Evolutionary conservation across 331 rosid genomes (phyloP).

Genomic region (Pyracantha coccinea): DNA sequence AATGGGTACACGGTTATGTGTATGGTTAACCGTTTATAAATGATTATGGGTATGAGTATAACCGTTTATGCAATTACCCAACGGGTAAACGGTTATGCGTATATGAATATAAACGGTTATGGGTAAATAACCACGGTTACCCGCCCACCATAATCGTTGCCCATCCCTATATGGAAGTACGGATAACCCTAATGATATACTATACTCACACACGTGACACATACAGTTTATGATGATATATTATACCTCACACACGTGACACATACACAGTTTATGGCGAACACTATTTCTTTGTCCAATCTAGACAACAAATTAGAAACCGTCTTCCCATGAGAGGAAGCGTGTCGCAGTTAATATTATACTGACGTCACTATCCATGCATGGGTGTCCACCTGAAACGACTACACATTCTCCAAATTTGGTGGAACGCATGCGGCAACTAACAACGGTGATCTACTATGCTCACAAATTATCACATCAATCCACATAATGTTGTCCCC

Average conservation of each 20-base stretch:
- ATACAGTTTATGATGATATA: conserved; percentile 16
- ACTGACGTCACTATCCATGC: background rate
- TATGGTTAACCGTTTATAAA: too few species aligned
- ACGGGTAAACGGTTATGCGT: too few species aligned
- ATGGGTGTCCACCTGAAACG: background rate
- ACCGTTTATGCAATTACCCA: too few species aligned
- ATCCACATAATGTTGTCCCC: background rate
- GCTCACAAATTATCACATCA: background rate
- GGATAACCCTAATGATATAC: conserved; percentile 8
- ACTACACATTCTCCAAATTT: background rate
- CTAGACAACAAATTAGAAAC: too few species aligned
- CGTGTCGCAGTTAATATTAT: background rate
- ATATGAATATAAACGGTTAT: too few species aligned
- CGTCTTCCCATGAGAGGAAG: too few species aligned
- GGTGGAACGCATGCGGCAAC: background rate
- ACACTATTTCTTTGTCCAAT: conserved; percentile 13
- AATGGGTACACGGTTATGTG: too few species aligned
- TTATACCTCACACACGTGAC: background rate
- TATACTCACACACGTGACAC: background rate
- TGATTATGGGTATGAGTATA: too few species aligned
- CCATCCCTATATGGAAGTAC: background rate
- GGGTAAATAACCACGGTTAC: too few species aligned
- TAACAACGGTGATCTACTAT: background rate
- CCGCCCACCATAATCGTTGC: too few species aligned
- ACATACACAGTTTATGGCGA: conserved; percentile 10